Percentiles rank a stretch among this genome's conserved stretches.
Evolutionary conservation across 1,284 basidiomycete species (phyloP).

Genomic region (Fomitiporia mediterranea): DNA sequence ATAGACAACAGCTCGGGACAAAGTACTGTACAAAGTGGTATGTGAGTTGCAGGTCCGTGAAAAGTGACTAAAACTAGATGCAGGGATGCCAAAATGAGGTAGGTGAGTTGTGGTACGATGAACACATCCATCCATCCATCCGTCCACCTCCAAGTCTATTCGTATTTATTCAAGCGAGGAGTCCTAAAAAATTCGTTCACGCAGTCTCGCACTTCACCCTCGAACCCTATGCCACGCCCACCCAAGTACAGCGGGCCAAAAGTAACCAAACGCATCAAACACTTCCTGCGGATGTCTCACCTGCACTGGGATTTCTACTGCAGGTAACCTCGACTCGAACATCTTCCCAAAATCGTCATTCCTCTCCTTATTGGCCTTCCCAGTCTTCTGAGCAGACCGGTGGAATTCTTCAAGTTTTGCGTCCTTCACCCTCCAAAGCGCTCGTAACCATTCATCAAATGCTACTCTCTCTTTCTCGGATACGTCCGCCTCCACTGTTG

Average conservation of each 20-base stretch:
- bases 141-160: too few species aligned
- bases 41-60: too few species aligned
- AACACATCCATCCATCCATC: background rate
- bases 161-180: background rate
- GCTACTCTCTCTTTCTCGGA: conserved; percentile 59
- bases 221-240: conserved; percentile 40
- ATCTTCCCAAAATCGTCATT: conserved; percentile 21
- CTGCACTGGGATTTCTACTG: conserved; percentile 55
- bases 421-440: conserved; percentile 85
- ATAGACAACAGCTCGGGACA: too few species aligned
- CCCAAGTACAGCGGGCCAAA: conserved; percentile 52
- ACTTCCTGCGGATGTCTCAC: conserved; percentile 50
- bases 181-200: background rate
- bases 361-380: background rate
- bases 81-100: too few species aligned
- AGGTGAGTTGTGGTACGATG: too few species aligned
- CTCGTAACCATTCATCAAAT: conserved; percentile 84
- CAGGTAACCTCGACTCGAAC: conserved; percentile 30
- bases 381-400: conserved; percentile 31
- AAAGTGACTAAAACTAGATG: too few species aligned
- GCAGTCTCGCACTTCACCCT: too few species aligned
- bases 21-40: too few species aligned
- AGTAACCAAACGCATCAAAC: conserved; percentile 65
- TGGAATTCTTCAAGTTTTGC: conserved; percentile 61
- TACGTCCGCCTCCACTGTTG: conserved; percentile 52